Conservation (phyloP, 768 basidiomycete genomes). For the Boletus coccyginus region DNA sequence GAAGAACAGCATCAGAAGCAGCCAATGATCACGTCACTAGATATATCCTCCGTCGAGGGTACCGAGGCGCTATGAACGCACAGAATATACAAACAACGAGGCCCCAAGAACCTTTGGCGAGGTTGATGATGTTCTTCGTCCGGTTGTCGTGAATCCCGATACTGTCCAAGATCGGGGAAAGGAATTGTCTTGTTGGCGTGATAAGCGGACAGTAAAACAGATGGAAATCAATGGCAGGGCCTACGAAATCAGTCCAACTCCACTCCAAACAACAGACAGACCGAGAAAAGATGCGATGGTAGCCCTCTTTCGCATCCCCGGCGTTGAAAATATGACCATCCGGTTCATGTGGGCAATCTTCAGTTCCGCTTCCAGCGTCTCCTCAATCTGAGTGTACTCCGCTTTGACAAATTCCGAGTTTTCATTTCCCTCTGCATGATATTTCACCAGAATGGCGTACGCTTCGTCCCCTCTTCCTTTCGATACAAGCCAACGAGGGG, state of each 20-base stretch:
- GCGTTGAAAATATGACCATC: conserved; percentile 1
- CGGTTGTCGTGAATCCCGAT: conserved; percentile 12
- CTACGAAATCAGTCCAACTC: conserved; percentile 1
- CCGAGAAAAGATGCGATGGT: conserved; percentile 12
- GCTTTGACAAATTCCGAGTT: conserved; percentile 54
- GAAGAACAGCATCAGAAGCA: background rate
- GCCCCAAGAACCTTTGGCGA: background rate
- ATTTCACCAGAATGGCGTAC: conserved; percentile 45
- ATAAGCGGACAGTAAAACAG: background rate
- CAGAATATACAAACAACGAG: background rate
- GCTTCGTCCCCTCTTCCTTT: conserved; percentile 54
- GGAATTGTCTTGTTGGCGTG: background rate
- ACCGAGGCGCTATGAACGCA: background rate
- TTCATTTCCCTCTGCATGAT: conserved; percentile 57
- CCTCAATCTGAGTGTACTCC: conserved; percentile 54
- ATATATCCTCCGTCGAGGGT: conserved; percentile 2
- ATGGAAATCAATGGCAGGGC: background rate
- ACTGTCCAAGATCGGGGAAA: conserved; percentile 7
- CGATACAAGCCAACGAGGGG: conserved; percentile 61
- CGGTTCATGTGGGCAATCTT: background rate
- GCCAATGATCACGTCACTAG: background rate
- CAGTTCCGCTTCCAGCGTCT: conserved; percentile 41
- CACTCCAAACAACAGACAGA: conserved; percentile 14
- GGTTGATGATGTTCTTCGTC: conserved; percentile 12
- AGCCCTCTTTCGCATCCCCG: conserved; percentile 16